Evolutionary conservation across 2,329 filamentous ascomycete genomes (phyloP), one percentile per base, ranked within the genome.

Genomic region (Alternaria sp.): DNA sequence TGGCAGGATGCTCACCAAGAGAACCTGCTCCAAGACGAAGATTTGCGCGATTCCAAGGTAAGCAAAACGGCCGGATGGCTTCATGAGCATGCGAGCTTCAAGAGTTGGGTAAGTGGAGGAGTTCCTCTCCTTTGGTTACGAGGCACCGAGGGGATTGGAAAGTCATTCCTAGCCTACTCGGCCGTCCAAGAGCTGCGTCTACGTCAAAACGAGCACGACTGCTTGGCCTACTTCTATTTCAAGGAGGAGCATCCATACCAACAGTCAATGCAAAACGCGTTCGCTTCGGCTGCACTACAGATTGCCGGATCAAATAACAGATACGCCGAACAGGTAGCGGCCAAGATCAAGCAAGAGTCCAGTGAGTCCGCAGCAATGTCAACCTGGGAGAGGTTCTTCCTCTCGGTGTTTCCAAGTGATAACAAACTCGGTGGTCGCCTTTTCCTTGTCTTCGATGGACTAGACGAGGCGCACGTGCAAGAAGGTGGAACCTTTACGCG

Each of bases 171-270:
- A 21, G 46, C 56, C 6, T 51, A 28, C 10, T 58, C 56, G 9
- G 23, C 4, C 11, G 46, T 58, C 4, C 30, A 58, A 11, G 2
- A 51, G n/a, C 46, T 58, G 3, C 46, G 46, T 4, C 10, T 19
- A n/a, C 21, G 11, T 9, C 50, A 52, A 17, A 13, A 15, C 12
- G 56, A 57, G 0, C 17, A 58, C 4, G 57, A 47, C 11, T 59
- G 32, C 17, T 70, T 74, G 1, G 71, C 68, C 1, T 77, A 81
- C 44, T 82, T 80, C 57, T 81, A 79, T 52, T 81, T 81, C 57
- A 76, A 77, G 1, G 79, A 81, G 44, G 79, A 80, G 15, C 62
- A 73, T 6, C 57, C 69, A 4, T 72, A 70, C 26, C 56, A 75
- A 6, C 68, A 65, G 0, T 64, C 60, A 0, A 66, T 77, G 1